Base-by-base conservation (phyloP, 768 basidiomycete genomes). In the Suillus lakei region DNA sequence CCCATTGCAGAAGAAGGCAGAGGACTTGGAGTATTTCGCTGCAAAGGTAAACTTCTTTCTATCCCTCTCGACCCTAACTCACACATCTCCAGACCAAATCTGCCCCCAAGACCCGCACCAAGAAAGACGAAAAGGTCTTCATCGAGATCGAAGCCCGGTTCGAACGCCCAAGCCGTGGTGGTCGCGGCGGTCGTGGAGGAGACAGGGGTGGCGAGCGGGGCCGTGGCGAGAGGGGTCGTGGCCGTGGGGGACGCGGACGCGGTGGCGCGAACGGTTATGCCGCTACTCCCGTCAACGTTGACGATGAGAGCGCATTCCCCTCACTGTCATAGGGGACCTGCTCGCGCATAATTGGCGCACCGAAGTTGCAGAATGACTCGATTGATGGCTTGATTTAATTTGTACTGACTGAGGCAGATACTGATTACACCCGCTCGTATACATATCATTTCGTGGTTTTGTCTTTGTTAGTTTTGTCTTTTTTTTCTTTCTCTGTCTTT, bases 131-230 rank as follows among this genome's bases (percentile, higher is more conserved):
- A 78, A 98, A 97, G 79, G 87, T 95, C 71, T 93, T 84, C 81
- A 83, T 99, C 74, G 95, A 97, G 74, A 93, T 98, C 76, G 95
- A 98, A 18, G 92, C 89, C 63, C 92, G 86, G 72, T 96, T 95
- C 76, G 91, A 95, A 51, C 90, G 91, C 69, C 94, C 94, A 62
- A 76, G 83, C n/a, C 87, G 91, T 68, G 86, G 87, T 65, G 86
- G 86, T 32, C 85, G 85, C 66, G 83, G 90, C 34, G 82, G 84
- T 26, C 77, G 83, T 36, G 80, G 80, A 15, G 77, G 79, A 26
- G 82, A 82, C 62, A 82, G 88, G 66, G 83, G 84, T 55, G 82
- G 82, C 73, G 79, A 86, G 64, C 81, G 79, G 16, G 72, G 77
- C 51, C 79, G 82, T 63, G 77, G 79, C 48, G 71, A 77, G 18